These are phyloP conservation scores for Alternaria gaisen DNA, from an alignment of 2,329 filamentous ascomycete species.

Conservation along the genomic window DNA sequence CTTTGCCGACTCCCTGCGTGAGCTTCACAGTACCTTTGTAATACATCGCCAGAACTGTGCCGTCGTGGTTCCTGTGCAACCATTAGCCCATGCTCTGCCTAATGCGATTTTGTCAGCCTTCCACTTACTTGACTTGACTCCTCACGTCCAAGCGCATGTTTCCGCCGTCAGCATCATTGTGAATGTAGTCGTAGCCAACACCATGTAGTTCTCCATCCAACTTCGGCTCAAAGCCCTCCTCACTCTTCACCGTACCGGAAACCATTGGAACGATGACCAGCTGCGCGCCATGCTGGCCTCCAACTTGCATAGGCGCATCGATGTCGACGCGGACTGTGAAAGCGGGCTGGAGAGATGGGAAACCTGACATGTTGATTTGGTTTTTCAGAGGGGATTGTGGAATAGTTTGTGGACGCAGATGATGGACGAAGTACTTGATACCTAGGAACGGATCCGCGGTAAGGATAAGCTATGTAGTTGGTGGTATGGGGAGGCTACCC, in stretches of 20 bases:
- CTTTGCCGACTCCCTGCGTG: constrained; percentile 33
- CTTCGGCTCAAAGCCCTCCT: constrained; percentile 39
- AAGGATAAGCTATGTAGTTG: not conserved
- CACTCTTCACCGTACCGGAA: constrained; percentile 42
- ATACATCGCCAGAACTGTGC: constrained; percentile 43
- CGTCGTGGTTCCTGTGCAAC: constrained; percentile 25
- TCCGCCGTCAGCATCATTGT: constrained; percentile 35
- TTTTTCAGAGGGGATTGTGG: not conserved
- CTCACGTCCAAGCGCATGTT: constrained; percentile 44
- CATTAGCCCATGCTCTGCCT: not conserved
- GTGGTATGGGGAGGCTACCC: constrained; percentile 24
- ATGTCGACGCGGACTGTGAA: constrained; percentile 44
- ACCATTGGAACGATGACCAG: constrained; percentile 44
- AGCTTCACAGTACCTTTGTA: constrained; percentile 43
- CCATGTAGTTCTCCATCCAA: constrained; percentile 43
- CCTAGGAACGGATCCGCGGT: not conserved
- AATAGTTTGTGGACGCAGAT: not conserved
- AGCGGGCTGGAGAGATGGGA: constrained; percentile 41
- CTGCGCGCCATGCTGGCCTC: constrained; percentile 32
- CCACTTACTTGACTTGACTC: constrained; percentile 35
- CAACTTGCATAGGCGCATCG: constrained; percentile 38
- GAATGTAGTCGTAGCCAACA: constrained; percentile 46
- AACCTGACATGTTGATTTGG: constrained; percentile 32
- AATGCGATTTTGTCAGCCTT: not conserved
- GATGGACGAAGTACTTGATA: not conserved